Percentiles rank a stretch among this genome's conserved stretches.
Evolutionary conservation across 2,329 filamentous ascomycete species (phyloP).

Genomic region (Arthrobotrys sinensis): DNA sequence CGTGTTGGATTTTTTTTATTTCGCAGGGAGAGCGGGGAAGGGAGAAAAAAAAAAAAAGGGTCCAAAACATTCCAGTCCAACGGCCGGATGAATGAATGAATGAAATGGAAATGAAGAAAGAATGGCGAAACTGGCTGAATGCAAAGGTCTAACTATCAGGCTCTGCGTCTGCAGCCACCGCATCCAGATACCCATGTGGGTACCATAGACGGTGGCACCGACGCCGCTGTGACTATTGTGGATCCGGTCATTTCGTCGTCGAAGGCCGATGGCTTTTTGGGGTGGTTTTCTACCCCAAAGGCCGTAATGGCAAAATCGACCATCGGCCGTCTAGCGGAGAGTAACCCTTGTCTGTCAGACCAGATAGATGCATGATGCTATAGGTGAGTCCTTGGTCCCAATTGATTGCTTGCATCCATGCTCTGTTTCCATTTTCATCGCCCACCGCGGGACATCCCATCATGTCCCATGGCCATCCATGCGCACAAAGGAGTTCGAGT

Average conservation of each 20-base stretch:
- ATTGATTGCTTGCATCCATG: conserved; percentile 25
- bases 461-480: conserved; percentile 3
- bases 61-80: conserved; percentile 29
- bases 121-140: conserved; percentile 30
- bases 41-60: conserved; percentile 8
- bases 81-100: conserved; percentile 17
- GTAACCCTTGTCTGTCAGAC: conserved; percentile 22
- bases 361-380: conserved; percentile 17
- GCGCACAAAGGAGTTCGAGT: conserved; percentile 13
- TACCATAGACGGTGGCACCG: conserved; percentile 28
- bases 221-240: conserved; percentile 16
- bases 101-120: conserved; percentile 12
- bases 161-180: conserved; percentile 38
- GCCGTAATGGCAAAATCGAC: conserved; percentile 22
- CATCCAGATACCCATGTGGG: conserved; percentile 40
- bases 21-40: not conserved
- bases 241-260: conserved; percentile 33
- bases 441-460: conserved; percentile 21
- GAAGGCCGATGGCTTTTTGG: conserved; percentile 8
- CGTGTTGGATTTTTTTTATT: conserved; percentile 9
- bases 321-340: conserved; percentile 12
- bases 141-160: not conserved
- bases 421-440: conserved; percentile 18
- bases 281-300: not conserved
- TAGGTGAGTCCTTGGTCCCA: conserved; percentile 16